Evolutionary conservation across 108 stramenopile species (phyloP).

Genomic region (Hondaea fermentalgiana): DNA sequence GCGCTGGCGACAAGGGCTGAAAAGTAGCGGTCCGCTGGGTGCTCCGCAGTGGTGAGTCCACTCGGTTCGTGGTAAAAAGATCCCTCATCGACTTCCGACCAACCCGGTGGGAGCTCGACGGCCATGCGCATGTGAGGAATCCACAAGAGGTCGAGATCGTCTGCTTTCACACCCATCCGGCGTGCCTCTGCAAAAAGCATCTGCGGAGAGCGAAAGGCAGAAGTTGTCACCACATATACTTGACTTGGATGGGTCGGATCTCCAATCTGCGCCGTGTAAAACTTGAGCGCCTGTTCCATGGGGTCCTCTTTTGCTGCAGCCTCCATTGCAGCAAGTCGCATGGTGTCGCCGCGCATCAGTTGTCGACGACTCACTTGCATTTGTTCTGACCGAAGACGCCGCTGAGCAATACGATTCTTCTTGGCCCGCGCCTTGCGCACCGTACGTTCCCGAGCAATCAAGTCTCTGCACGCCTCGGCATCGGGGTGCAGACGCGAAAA

Average conservation of each 20-base stretch:
- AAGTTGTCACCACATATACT: neutral
- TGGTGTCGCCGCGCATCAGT: neutral
- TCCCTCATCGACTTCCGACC: neutral
- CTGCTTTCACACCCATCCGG: neutral
- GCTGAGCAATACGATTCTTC: neutral
- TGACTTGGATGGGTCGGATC: neutral
- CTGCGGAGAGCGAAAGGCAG: neutral
- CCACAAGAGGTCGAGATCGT: neutral
- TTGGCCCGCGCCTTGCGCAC: neutral
- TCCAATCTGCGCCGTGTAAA: neutral
- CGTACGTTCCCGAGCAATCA: neutral
- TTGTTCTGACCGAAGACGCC: neutral
- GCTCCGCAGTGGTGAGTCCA: neutral
- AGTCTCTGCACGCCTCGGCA: neutral
- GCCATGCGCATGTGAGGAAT: slow-evolving; percentile 6
- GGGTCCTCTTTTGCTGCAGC: neutral
- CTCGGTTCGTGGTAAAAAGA: neutral
- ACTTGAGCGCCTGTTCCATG: neutral
- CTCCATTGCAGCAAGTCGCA: neutral
- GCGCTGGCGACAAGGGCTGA: neutral
- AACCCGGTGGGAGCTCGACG: neutral
- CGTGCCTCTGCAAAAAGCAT: neutral
- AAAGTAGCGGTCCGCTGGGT: neutral
- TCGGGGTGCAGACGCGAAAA: neutral
- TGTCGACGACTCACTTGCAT: neutral